These are phyloP conservation scores for Diddensiella transvaalensis DNA, from an alignment of 805 yeast genomes.

Conservation along the genomic window DNA sequence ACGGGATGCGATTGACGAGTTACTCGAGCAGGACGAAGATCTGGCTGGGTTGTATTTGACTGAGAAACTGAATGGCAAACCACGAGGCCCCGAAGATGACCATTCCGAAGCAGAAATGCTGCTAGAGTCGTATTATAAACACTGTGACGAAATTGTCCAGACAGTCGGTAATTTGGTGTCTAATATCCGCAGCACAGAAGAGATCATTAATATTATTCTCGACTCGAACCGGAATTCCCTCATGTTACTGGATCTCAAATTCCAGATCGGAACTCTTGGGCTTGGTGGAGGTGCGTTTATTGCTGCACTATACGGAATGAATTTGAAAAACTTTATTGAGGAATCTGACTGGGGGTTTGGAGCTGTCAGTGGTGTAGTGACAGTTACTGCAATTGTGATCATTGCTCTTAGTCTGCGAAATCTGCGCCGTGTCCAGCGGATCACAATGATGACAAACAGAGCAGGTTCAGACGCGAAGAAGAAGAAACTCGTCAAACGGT, in stretches of 20 bases:
- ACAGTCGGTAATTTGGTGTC: constrained; percentile 70
- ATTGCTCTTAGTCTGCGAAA: constrained; percentile 53
- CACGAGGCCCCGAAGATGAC: constrained; percentile 42
- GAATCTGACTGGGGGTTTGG: constrained; percentile 69
- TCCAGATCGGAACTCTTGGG: constrained; percentile 78
- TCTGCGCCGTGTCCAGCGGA: constrained; percentile 62
- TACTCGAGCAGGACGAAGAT: constrained; percentile 84
- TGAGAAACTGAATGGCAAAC: constrained; percentile 47
- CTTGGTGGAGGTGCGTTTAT: constrained; percentile 76
- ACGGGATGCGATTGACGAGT: constrained; percentile 78
- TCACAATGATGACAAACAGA: constrained; percentile 59
- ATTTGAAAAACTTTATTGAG: constrained; percentile 86
- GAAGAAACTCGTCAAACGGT: constrained; percentile 1
- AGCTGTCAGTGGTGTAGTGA: constrained; percentile 45
- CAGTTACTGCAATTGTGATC: constrained; percentile 43
- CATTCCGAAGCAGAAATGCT: constrained; percentile 86
- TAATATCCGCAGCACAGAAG: constrained; percentile 92
- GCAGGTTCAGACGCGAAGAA: too few relatives aligned
- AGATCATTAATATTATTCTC: constrained; percentile 84
- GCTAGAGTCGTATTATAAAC: constrained; percentile 84
- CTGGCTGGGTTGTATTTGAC: constrained; percentile 77
- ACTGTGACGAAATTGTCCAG: constrained; percentile 92
- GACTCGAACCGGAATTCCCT: constrained; percentile 93
- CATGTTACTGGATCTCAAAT: constrained; percentile 80
- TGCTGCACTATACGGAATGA: constrained; percentile 94